Percentiles rank a stretch among this genome's conserved stretches.
These are phyloP conservation scores for Thymus mandschuricus DNA, from an alignment of 257 asterid genomes.

Conservation along the genomic window DNA sequence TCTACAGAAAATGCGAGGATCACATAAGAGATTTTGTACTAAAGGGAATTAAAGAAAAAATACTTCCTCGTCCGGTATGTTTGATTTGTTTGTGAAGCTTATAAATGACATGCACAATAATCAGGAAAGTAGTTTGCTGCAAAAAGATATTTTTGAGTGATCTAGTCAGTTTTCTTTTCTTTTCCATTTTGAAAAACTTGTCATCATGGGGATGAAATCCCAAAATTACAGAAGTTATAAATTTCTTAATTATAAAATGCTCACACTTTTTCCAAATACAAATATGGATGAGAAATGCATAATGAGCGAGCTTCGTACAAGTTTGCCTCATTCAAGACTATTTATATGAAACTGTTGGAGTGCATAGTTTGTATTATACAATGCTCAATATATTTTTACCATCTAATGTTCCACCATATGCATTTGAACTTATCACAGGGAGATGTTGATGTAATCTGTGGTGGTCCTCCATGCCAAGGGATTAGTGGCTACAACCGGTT, in stretches of 20 bases:
- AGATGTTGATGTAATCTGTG: slow-evolving; percentile 55
- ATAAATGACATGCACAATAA: background rate
- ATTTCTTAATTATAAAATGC: slow-evolving; percentile 4
- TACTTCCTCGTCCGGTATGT: slow-evolving; percentile 56
- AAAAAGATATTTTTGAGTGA: slow-evolving; percentile 7
- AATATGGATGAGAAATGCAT: slow-evolving; percentile 5
- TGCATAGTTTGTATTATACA: background rate
- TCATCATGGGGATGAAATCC: background rate
- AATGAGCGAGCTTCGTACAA: slow-evolving; percentile 24
- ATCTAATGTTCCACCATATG: slow-evolving; percentile 17
- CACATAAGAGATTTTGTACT: slow-evolving; percentile 45
- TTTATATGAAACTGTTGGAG: slow-evolving; percentile 3
- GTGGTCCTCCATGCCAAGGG: slow-evolving; percentile 69
- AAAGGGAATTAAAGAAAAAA: slow-evolving; percentile 38
- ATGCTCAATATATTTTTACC: slow-evolving; percentile 11
- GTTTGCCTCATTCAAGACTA: background rate
- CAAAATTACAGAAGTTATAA: background rate
- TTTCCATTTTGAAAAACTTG: background rate
- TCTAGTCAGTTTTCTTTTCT: background rate
- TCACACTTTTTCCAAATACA: background rate
- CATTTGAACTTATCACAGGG: slow-evolving; percentile 42
- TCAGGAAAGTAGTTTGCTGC: slow-evolving; percentile 2
- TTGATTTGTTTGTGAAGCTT: slow-evolving; percentile 29
- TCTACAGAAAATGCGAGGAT: slow-evolving; percentile 46
- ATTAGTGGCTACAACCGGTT: slow-evolving; percentile 62